Percentiles rank a stretch among this genome's conserved stretches.
phyloP scores from a whole-genome alignment of 164 flowering plant genomes.

The Sextonia rubra region DNA sequence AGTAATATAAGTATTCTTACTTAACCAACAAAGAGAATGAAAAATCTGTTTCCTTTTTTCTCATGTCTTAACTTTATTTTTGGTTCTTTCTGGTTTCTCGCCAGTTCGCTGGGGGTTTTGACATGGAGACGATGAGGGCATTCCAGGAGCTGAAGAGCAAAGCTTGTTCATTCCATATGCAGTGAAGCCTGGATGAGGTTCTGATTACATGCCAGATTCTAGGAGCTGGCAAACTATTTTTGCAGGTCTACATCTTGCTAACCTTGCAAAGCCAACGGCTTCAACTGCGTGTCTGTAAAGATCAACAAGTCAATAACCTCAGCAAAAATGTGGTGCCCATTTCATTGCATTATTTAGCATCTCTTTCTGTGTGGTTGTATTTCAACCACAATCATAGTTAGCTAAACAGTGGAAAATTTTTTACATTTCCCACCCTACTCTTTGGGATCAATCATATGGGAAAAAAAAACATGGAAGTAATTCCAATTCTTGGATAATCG shows the following conservation, averaged over 20 bases:
- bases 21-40: too few species aligned
- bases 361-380: too few species aligned
- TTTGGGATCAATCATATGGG: too few species aligned
- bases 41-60: too few species aligned
- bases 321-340: neutral
- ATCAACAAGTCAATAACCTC: neutral
- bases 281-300: constrained; percentile 1
- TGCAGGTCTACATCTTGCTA: constrained; percentile 64
- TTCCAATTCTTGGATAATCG: too few species aligned
- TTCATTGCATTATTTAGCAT: neutral
- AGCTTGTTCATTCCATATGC: constrained; percentile 58
- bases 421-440: too few species aligned
- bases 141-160: constrained; percentile 84
- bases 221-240: constrained; percentile 25
- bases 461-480: too few species aligned
- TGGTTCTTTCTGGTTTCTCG: neutral
- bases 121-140: constrained; percentile 90
- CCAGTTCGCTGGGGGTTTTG: constrained; percentile 98
- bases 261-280: constrained; percentile 18
- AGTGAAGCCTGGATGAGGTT: constrained; percentile 32
- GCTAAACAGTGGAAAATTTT: too few species aligned
- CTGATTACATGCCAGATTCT: constrained; percentile 28
- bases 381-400: too few species aligned
- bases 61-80: too few species aligned
- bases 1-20: too few species aligned